Conservation (phyloP, 805 yeast genomes). For the Kuraishia floccosa region DNA sequence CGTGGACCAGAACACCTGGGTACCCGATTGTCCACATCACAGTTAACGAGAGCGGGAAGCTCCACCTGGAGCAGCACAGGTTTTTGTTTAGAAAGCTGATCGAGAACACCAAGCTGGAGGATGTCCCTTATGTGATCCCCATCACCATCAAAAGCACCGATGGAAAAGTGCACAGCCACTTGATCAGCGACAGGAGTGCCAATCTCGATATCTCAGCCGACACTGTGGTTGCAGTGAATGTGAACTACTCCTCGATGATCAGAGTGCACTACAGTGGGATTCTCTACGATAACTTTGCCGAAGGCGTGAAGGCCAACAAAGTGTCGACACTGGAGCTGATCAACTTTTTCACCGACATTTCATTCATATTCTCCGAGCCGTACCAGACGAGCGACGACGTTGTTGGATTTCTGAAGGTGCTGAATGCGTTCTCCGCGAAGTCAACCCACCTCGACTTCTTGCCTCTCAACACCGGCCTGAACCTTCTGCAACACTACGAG, state of each 20-base stretch:
- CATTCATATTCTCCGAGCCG: conserved; percentile 22
- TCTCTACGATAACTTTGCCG: conserved; percentile 13
- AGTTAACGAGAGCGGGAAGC: conserved; percentile 12
- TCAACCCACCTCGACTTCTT: conserved; percentile 15
- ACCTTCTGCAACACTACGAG: conserved; percentile 20
- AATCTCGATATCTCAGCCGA: conserved; percentile 17
- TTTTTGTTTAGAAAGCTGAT: conserved; percentile 11
- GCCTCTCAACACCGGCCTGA: conserved; percentile 24
- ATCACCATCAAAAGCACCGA: conserved; percentile 26
- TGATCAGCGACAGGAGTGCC: conserved; percentile 31
- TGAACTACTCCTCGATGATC: conserved; percentile 33
- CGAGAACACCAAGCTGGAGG: conserved; percentile 26
- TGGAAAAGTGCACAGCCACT: conserved; percentile 23
- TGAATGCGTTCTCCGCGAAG: conserved; percentile 15
- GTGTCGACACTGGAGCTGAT: conserved; percentile 21
- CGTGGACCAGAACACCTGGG: conserved; percentile 55
- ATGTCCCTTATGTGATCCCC: conserved; percentile 54
- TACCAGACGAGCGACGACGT: conserved; percentile 19
- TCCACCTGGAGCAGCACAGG: conserved; percentile 26
- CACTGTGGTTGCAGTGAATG: conserved; percentile 28
- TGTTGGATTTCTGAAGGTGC: conserved; percentile 18
- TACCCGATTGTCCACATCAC: conserved; percentile 37
- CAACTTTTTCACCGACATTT: conserved; percentile 26
- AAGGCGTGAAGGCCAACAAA: conserved; percentile 7
- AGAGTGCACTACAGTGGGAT: conserved; percentile 32